phyloP scores from a whole-genome alignment of 2,329 filamentous ascomycete species.

The Neofusicoccum ribis region DNA sequence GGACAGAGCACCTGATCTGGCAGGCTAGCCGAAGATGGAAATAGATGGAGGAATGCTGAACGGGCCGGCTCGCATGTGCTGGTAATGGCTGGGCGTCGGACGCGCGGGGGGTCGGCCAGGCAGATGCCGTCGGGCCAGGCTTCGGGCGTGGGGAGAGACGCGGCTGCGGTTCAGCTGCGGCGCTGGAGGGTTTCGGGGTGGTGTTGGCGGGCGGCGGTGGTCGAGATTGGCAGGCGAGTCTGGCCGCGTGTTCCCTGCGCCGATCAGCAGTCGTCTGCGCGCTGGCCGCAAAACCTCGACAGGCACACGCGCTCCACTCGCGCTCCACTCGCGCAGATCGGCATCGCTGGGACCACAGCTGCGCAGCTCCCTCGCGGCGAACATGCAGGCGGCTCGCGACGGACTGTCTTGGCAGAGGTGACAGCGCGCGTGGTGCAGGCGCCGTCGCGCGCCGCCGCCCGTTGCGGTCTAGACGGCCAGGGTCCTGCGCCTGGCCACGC shows the following conservation, averaged over 20 bases:
- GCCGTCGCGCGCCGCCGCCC: not conserved
- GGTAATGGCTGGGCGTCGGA: too few relatives aligned
- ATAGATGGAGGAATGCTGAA: too few relatives aligned
- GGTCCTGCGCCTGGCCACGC: constrained; percentile 24
- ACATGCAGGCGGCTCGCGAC: not conserved
- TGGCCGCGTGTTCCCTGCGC: not conserved
- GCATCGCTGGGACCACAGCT: not conserved
- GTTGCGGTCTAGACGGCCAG: constrained; percentile 7
- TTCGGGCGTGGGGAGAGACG: not conserved
- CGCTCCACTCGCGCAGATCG: constrained; percentile 1
- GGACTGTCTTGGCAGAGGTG: constrained; percentile 4
- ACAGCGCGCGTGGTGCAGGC: not conserved
- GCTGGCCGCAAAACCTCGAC: not conserved
- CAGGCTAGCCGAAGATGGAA: too few relatives aligned
- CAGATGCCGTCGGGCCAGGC: not conserved
- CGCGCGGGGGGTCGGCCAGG: too few relatives aligned
- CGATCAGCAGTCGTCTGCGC: not conserved
- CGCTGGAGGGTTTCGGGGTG: too few relatives aligned
- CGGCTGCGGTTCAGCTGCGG: not conserved
- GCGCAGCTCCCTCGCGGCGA: not conserved
- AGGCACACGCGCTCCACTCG: not conserved
- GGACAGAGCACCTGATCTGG: too few relatives aligned
- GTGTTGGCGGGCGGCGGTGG: not conserved
- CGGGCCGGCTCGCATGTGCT: too few relatives aligned
- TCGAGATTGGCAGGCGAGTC: constrained; percentile 1